A percentile compares a stretch with the other conserved stretches of the same genome.
Evolutionary conservation across 2,329 filamentous ascomycete species (phyloP).

Genomic region (Talaromyces atroroseus): DNA sequence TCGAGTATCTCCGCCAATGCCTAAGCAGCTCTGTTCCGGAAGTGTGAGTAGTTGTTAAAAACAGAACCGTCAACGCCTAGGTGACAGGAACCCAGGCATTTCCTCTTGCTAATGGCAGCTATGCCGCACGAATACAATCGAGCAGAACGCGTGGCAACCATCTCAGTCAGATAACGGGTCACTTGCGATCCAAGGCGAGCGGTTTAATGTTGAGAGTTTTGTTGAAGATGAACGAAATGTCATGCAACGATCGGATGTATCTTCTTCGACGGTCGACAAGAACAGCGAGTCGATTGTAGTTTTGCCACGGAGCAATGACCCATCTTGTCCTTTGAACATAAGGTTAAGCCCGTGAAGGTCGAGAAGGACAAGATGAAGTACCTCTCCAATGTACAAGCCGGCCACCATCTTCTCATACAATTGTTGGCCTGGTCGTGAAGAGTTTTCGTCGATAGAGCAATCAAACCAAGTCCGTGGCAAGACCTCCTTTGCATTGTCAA

Average conservation of each 20-base stretch:
- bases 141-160: constrained; percentile 87
- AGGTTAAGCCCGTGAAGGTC: constrained; percentile 72
- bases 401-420: constrained; percentile 97
- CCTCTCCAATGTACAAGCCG: constrained; percentile 84
- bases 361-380: constrained; percentile 78
- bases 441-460: constrained; percentile 74
- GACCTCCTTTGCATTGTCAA: constrained; percentile 78
- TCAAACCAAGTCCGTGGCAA: constrained; percentile 70
- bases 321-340: constrained; percentile 77
- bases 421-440: constrained; percentile 85
- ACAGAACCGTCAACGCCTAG: constrained; percentile 94
- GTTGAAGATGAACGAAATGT: constrained; percentile 73
- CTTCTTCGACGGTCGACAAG: constrained; percentile 83
- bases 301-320: constrained; percentile 67
- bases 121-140: constrained; percentile 90
- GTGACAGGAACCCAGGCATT: constrained; percentile 73
- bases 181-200: constrained; percentile 74
- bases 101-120: constrained; percentile 95
- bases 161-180: constrained; percentile 78
- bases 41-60: constrained; percentile 98
- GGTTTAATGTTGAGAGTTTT: constrained; percentile 66
- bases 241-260: constrained; percentile 85
- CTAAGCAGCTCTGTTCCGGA: constrained; percentile 78
- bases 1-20: constrained; percentile 88
- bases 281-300: constrained; percentile 88